Evolutionary conservation across 805 yeast species (phyloP).

Genomic region (Nakazawaea pomicola): DNA sequence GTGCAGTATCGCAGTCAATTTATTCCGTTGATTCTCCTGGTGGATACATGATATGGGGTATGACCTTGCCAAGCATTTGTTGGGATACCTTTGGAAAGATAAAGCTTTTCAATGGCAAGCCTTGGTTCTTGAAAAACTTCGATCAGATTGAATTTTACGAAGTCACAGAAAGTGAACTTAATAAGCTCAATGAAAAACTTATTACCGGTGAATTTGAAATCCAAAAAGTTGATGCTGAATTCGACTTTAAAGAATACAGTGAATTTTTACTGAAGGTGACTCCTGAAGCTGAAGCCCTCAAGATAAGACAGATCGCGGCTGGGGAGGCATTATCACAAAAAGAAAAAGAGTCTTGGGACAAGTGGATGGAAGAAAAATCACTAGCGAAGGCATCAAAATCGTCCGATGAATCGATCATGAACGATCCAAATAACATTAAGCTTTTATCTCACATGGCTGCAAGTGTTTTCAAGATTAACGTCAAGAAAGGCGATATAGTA

Average conservation of each 20-base stretch:
- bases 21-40: slow-evolving; percentile 28
- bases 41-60: slow-evolving; percentile 30
- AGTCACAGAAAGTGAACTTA: slow-evolving; percentile 26
- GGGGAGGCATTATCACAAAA: slow-evolving; percentile 14
- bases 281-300: slow-evolving; percentile 21
- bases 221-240: slow-evolving; percentile 23
- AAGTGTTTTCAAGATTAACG: slow-evolving; percentile 26
- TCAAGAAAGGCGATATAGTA: slow-evolving; percentile 20
- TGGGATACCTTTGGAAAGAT: slow-evolving; percentile 30
- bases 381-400: slow-evolving; percentile 18
- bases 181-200: slow-evolving; percentile 23
- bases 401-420: slow-evolving; percentile 16
- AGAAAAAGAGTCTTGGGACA: slow-evolving; percentile 16
- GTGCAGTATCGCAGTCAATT: slow-evolving; percentile 23
- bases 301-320: slow-evolving; percentile 15
- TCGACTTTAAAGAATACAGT: slow-evolving; percentile 28
- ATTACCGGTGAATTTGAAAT: slow-evolving; percentile 25
- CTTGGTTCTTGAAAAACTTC: slow-evolving; percentile 29
- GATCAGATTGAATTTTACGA: slow-evolving; percentile 32
- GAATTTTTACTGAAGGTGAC: slow-evolving; percentile 24
- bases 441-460: slow-evolving; percentile 28
- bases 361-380: slow-evolving; percentile 23
- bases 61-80: slow-evolving; percentile 23
- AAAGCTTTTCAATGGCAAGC: slow-evolving; percentile 17
- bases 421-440: slow-evolving; percentile 21